Evolutionary conservation across 2,329 filamentous ascomycete species (phyloP), one percentile per base, ranked within the genome.

Genomic region (Pseudogymnoascus sp.): DNA sequence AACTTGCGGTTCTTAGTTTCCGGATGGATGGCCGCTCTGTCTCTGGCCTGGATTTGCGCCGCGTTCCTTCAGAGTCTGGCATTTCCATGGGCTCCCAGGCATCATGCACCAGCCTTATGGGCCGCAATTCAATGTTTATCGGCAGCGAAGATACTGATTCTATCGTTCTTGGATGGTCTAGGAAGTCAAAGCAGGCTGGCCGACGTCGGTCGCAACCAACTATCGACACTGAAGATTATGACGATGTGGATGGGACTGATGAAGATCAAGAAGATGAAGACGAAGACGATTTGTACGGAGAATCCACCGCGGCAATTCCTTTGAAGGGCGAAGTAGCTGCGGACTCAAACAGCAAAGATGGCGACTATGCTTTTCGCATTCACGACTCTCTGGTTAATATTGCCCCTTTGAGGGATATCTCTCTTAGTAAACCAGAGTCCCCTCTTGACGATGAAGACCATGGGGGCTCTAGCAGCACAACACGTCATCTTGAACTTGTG

Each of bases 1-100:
- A 82, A 18, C 77, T 96, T 55, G 84, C 84, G 8, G 80, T 94
- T 19, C 73, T 97, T 10, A 86, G 82, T 13, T 96, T 99, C 75
- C 85, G 84, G 59, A 82, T 96, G 62, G 92, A 96, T 70, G 94
- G 95, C 13, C 83, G 94, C 59, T 95, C 89, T 2, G 90, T 99
- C 1, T 95, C 92, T 23, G 91, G 90, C 1, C 78, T 99, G 62
- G 83, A 81, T n/a, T 74, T 99, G 59, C 84, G 82, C 63, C 73
- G 82, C 37, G 77, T 96, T 4, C 67, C 75, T 37, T 83, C 89
- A 59, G 77, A 80, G 21, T 87, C 88, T 8, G 86, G 87, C 6
- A 71, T 74, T 28, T 63, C 89, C 8, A 70, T 95, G 61, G 79
- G 80, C 56, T 79, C 80, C 39, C 75, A 80, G 19, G 81, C 85